Evolutionary conservation across 192 early-diverging fungal species (phyloP), one percentile per base, ranked within the genome.

Genomic region (Podila clonocystis): DNA sequence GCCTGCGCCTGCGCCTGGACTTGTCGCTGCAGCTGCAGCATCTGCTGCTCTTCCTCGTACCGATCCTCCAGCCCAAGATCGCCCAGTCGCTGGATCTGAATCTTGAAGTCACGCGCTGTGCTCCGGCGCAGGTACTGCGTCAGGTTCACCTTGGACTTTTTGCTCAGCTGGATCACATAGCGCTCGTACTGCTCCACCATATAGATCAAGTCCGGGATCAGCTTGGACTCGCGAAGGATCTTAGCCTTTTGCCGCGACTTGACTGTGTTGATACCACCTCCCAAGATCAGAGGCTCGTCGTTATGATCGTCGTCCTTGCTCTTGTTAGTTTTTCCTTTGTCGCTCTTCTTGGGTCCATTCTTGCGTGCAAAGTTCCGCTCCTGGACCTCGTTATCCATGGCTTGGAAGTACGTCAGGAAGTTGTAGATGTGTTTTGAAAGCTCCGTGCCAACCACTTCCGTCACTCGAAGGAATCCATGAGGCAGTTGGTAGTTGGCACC

Each of bases 141-240:
- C 50, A 96, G 61, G 50, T 94, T 77, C 22, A 91, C 89, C 59
- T 92, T 93, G 68, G 90, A 86, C 60, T 92, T 94, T 28, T 89
- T 91, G 55, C 87, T 83, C 24, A 96, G 73, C 65, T 90, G 85
- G 50, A 93, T 91, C 26, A 94, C 84, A 67, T 90, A 88, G 33
- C 91, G 88, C 63, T 96, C 95, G 59, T 91, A 93, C 67, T 92
- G 87, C 77, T 96, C 95, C 15, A 93, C 90, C 45, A 87, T 83
- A 68, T 88, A 96, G 30, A 96, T 90, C 60, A 95, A 64, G 19
- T 75, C 82, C 0, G 95, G 94, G 7, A 96, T 91, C 30, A 94
- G 73, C 61, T 91, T 89, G 30, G 93, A 92, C 74, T 94, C 93
- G 9, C 92, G 86, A 62, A 88, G 52, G 12, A 94, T 87, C 65